These are phyloP conservation scores for Coniochaeta hoffmannii DNA, from an alignment of 2,329 filamentous ascomycete genomes.

Conservation along the genomic window DNA sequence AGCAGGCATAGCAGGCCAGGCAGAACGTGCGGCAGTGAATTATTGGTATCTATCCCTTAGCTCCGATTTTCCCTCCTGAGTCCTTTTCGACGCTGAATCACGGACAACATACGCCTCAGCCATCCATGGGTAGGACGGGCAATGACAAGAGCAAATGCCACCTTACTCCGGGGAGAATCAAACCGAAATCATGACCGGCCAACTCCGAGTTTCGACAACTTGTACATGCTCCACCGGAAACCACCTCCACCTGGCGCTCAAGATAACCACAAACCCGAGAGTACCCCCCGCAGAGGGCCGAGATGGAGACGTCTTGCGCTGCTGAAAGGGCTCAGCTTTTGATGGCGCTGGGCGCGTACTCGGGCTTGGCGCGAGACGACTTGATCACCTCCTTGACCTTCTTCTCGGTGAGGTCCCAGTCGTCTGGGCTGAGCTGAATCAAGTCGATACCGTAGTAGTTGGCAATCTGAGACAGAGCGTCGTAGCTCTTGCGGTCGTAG, in stretches of 20 bases:
- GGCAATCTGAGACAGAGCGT: constrained; percentile 73
- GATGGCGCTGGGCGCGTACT: constrained; percentile 32
- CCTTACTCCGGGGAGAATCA: neutral
- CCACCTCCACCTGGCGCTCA: neutral
- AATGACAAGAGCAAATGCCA: neutral
- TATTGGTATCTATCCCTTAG: neutral
- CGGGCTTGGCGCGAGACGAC: constrained; percentile 52
- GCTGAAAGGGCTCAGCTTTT: neutral
- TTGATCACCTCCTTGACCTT: constrained; percentile 78
- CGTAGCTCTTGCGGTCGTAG: constrained; percentile 74
- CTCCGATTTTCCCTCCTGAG: neutral
- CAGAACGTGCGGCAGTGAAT: neutral
- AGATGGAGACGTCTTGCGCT: neutral
- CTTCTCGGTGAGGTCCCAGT: constrained; percentile 87
- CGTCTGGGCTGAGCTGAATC: constrained; percentile 70
- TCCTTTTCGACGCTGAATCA: neutral
- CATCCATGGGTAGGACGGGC: neutral
- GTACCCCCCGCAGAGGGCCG: no score
- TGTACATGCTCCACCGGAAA: neutral
- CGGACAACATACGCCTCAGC: neutral
- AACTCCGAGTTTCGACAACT: neutral
- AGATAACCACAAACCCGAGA: neutral
- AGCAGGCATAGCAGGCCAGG: neutral
- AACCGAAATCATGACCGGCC: neutral
- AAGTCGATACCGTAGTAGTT: constrained; percentile 74